phyloP scores from a whole-genome alignment of 345 rosid species.

The Rhodamnia argentea region DNA sequence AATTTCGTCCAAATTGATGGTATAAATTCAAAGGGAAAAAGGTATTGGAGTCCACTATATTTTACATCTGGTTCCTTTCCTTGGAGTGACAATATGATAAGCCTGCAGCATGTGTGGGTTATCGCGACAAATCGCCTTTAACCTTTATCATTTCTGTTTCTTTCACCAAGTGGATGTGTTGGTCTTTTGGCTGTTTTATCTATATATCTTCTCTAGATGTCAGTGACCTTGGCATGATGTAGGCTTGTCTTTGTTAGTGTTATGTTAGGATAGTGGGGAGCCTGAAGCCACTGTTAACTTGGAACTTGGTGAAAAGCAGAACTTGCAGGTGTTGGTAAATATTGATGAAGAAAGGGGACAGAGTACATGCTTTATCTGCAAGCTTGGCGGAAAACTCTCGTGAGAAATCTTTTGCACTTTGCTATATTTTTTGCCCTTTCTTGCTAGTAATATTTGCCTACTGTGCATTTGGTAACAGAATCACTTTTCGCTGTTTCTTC shows the following conservation, averaged over 20 bases:
- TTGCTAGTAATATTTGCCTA: background rate
- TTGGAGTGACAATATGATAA: background rate
- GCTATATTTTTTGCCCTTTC: background rate
- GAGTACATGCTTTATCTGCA: constrained; percentile 27
- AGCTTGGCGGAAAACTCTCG: constrained; percentile 38
- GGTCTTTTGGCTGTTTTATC: background rate
- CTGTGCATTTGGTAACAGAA: background rate
- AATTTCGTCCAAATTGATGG: constrained; percentile 17
- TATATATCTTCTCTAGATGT: background rate
- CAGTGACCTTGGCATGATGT: constrained; percentile 4
- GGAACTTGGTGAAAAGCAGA: constrained; percentile 15
- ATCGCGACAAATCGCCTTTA: background rate
- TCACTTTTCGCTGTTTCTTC: background rate
- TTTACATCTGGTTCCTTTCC: background rate
- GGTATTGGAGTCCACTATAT: constrained; percentile 20
- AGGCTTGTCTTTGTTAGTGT: constrained; percentile 14
- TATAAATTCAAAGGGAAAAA: constrained; percentile 29
- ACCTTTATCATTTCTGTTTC: background rate
- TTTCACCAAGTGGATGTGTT: background rate
- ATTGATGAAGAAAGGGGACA: constrained; percentile 1
- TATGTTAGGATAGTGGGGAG: constrained; percentile 57
- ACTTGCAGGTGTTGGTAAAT: constrained; percentile 1
- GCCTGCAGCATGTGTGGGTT: background rate
- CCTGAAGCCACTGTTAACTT: constrained; percentile 18
- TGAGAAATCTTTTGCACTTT: constrained; percentile 17